Evolutionary conservation across 805 yeast genomes (phyloP).

Genomic region (Monosporozyma unispora): DNA sequence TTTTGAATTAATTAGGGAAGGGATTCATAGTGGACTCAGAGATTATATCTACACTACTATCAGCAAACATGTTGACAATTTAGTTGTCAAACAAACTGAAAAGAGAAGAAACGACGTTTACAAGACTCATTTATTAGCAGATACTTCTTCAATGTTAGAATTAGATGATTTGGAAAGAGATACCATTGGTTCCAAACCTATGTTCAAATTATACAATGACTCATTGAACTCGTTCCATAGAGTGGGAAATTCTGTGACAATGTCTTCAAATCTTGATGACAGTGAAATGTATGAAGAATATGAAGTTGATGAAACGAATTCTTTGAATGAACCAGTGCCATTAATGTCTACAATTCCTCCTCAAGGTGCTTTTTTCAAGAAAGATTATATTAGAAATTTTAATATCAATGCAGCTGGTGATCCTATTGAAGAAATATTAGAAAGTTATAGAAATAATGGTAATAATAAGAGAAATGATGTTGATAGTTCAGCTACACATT

Average conservation of each 20-base stretch:
- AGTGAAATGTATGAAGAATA: neutral
- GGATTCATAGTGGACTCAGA: constrained; percentile 39
- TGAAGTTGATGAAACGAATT: neutral
- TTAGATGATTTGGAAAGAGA: neutral
- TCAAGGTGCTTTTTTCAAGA: neutral
- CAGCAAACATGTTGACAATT: constrained; percentile 43
- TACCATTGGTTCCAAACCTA: neutral
- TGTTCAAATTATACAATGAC: constrained; percentile 3
- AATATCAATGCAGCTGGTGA: neutral
- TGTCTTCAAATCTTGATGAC: neutral
- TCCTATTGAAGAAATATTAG: neutral
- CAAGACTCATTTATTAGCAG: neutral
- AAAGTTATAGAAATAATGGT: neutral
- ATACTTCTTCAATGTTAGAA: neutral
- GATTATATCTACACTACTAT: constrained; percentile 55
- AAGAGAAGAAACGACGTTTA: neutral
- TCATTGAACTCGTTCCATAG: neutral
- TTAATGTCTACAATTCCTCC: constrained; percentile 1
- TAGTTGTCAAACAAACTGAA: constrained; percentile 21
- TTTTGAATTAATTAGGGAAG: constrained; percentile 35
- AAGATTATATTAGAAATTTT: neutral
- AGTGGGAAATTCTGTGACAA: neutral
- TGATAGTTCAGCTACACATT: neutral
- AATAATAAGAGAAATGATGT: neutral
- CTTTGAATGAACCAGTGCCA: constrained; percentile 1